phyloP scores from a whole-genome alignment of 495 filamentous ascomycete species.

The Penicillium herquei region DNA sequence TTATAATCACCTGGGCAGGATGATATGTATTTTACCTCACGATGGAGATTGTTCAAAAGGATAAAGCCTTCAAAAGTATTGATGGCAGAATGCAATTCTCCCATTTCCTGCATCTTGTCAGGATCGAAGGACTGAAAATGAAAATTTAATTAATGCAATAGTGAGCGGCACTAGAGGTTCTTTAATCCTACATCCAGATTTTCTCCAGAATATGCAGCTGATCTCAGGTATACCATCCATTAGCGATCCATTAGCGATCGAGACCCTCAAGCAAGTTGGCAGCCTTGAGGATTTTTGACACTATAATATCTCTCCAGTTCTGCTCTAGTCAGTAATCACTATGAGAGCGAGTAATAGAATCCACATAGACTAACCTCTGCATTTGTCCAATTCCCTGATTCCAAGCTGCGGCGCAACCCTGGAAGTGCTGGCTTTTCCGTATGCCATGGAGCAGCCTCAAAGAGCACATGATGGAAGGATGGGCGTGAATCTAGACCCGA shows the following conservation, averaged over 20 bases:
- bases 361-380: neutral
- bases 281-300: neutral
- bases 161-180: neutral
- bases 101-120: conserved; percentile 16
- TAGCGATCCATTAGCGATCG: neutral
- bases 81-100: conserved; percentile 21
- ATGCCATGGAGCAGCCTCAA: neutral
- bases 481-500: neutral
- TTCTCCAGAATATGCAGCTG: neutral
- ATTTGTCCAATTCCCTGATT: neutral
- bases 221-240: neutral
- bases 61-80: conserved; percentile 21
- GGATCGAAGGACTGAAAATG: no score
- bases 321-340: neutral
- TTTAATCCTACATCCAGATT: neutral
- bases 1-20: no score
- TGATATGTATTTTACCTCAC: no score
- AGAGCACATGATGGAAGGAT: neutral
- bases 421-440: neutral
- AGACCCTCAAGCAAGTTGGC: neutral
- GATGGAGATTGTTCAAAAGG: conserved; percentile 22
- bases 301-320: neutral
- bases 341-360: neutral
- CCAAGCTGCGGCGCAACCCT: neutral
- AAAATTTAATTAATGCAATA: no score